Evolutionary conservation across 1,139 yeast species (phyloP), one percentile per base, ranked within the genome.

Genomic region (Hanseniaspora sp.): DNA sequence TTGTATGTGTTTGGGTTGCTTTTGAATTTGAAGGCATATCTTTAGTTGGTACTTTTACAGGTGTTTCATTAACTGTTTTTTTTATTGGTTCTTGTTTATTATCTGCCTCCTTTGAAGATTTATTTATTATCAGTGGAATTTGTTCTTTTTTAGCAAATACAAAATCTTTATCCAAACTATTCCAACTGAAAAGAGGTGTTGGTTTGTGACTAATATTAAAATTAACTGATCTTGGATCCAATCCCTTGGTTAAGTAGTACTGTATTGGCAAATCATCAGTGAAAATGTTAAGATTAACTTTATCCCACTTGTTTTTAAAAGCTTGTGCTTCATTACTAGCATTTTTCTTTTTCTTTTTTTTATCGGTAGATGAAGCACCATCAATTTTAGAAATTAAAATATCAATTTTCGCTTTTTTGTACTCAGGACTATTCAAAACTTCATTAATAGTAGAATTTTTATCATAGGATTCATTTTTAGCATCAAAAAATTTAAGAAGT

Each of bases 371-470:
- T 4, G 37, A 7, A 11, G 33, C 30, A 12, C 13, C 35, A 12
- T 44, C 48, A 13, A 51, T 38, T 15, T 45, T 41, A 13, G 23
- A 28, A 23, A 51, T 51, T 12, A 44, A 23, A 3, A 31, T 7
- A 39, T 51, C 54, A 31, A 51, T 51, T 33, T 44, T 39, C 0
- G 40, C 41, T 7, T 33, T 45, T 23, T 51, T 51, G 15, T 17
- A 51, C 13, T 38, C 48, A 23, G 23, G 23, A 15, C 44, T 43
- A 11, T 49, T 42, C 5, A 49, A 12, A 37, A 49, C 35, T 3
- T 31, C 7, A 11, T n/a, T 28, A 8, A 49, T 9, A 11, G 34
- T 13, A 28, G 45, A n/a, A 41, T 12, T 5, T 12, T 23, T 41
- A 23, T 28, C 28, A 23, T 28, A 23, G 3, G 33, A 5, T 9